Evolutionary conservation across 345 rosid genomes (phyloP).

Genomic region (Litchi chinensis): DNA sequence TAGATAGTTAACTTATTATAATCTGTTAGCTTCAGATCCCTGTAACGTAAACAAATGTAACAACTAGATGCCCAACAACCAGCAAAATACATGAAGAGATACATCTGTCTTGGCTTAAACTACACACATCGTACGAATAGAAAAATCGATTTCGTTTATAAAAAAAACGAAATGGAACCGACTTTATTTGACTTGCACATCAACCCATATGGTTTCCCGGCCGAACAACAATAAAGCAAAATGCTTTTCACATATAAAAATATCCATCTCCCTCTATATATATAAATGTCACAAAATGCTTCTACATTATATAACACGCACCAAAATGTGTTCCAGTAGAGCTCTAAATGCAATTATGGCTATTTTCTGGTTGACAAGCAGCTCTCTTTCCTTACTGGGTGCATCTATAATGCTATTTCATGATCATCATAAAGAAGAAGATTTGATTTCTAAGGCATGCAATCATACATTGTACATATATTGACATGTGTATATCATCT

Average conservation of each 20-base stretch:
- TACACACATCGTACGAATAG: background rate
- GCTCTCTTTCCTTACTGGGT: background rate
- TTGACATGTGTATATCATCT: slow-evolving; percentile 21
- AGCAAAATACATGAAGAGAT: background rate
- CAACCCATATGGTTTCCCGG: too few species aligned
- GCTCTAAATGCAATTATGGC: background rate
- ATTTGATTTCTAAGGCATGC: slow-evolving; percentile 31
- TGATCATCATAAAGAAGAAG: background rate
- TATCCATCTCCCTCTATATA: background rate
- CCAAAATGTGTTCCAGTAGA: background rate
- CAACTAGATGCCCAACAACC: background rate
- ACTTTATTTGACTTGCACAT: too few species aligned
- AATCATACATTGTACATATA: slow-evolving; percentile 22
- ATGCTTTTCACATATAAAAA: too few species aligned
- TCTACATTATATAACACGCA: background rate
- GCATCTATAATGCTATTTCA: background rate
- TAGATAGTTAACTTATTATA: background rate
- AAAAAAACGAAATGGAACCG: background rate
- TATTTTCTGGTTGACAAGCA: background rate
- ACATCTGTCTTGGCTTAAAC: background rate
- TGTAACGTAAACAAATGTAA: slow-evolving; percentile 3
- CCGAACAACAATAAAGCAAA: too few species aligned
- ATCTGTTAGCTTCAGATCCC: background rate
- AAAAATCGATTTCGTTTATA: background rate
- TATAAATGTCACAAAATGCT: background rate